Evolutionary conservation across 2,329 filamentous ascomycete species (phyloP), one percentile per base, ranked within the genome.

Genomic region (Pseudocercospora pini-densiflorae): DNA sequence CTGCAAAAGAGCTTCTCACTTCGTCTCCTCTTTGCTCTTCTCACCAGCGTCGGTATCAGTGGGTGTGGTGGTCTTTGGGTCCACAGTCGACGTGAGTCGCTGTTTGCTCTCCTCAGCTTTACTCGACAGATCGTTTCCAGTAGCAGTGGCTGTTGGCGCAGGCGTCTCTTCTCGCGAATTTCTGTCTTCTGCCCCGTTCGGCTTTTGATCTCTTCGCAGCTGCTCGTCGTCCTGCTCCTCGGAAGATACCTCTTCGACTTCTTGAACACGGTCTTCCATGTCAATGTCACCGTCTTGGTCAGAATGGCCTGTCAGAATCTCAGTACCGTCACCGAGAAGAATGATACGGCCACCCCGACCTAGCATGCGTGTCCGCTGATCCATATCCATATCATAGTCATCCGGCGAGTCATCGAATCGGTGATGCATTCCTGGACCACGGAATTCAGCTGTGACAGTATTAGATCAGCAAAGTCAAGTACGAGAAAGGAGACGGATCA

Each of bases 261-360:
- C 76, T 63, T 74, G 58, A 45, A 66, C 75, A 75, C 93, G 90
- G 79, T 97, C 93, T 81, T 97, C 97, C 90, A 97, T 94, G 75
- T 97, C 93, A 71, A 91, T 89, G 77, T 97, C 93, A 60, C 73
- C 73, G 65, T 78, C 76, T 59, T 76, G 66, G 58, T 75, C 75
- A 68, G 64, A 80, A 93, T 90, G 78, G 80, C 95, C 93, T 73
- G 92, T 93, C 76, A 94, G 85, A 78, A 97, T 89, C 84, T 97
- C 94, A 76, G 93, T 97, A 75, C 94, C 95, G 83, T 98, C 94
- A 72, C 94, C 94, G 73, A 99, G 88, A 78, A 97, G 90, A 80
- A 98, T 98, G 79, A 97, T 93, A 75, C 94, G 90, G 73, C 93
- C 93, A 66, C 84, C 82, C 79, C 88, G 88, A 78, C 90, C 90